Evolutionary conservation across 371 early-diverging fungal genomes (phyloP).

Genomic region (Mucor velutinosus): DNA sequence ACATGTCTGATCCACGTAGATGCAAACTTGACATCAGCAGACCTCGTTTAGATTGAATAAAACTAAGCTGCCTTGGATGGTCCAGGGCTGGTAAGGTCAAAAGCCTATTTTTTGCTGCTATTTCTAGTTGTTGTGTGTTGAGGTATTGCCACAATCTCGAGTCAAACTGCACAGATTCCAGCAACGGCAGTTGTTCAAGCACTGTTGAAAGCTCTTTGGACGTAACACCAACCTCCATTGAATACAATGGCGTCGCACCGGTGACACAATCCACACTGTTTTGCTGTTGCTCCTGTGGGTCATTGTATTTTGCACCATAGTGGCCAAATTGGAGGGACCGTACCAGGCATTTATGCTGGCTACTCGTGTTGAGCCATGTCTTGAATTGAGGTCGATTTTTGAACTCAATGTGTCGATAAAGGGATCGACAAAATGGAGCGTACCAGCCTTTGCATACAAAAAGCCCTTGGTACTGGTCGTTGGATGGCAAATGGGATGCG

Average conservation of each 20-base stretch:
- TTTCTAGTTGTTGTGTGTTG: not conserved
- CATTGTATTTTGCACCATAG: not conserved
- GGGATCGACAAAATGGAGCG: conserved; percentile 9
- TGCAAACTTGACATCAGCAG: not conserved
- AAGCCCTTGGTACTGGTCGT: conserved; percentile 4
- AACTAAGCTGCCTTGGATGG: conserved; percentile 14
- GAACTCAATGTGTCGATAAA: conserved; percentile 10
- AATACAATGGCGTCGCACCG: conserved; percentile 8
- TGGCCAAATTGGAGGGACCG: not conserved
- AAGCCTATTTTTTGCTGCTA: not conserved
- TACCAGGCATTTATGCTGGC: not conserved
- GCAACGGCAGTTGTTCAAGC: not conserved
- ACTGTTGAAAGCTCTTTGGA: not conserved
- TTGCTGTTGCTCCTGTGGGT: not conserved
- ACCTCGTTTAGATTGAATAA: not conserved
- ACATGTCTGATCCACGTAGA: conserved; percentile 11
- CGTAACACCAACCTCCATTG: conserved; percentile 10
- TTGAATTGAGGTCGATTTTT: conserved; percentile 4
- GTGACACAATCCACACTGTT: not conserved
- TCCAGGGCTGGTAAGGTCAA: conserved; percentile 5
- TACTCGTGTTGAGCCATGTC: not conserved
- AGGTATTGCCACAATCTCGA: conserved; percentile 7
- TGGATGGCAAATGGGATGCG: not conserved
- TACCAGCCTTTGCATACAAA: conserved; percentile 7
- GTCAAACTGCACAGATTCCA: conserved; percentile 9